Conservation (phyloP, 768 basidiomycete genomes). For the Pholiota microspora region DNA sequence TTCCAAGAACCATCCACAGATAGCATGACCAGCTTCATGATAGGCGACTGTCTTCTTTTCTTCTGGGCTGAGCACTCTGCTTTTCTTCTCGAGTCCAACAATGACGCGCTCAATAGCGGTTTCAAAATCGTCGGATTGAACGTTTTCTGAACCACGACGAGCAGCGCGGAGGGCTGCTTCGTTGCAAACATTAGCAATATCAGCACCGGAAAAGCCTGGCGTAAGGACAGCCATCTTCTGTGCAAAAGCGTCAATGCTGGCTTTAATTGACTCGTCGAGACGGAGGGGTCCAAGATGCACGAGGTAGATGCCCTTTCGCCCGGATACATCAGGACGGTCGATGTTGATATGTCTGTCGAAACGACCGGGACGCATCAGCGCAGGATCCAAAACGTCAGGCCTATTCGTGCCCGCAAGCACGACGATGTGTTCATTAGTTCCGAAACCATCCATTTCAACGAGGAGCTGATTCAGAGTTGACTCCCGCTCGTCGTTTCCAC, state of each 20-base stretch:
- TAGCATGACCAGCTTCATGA: constrained; percentile 98
- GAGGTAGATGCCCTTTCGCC: constrained; percentile 89
- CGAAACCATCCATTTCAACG: constrained; percentile 99
- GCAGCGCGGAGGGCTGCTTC: constrained; percentile 96
- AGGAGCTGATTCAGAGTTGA: constrained; percentile 96
- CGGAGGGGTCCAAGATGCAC: constrained; percentile 89
- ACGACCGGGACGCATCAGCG: constrained; percentile 94
- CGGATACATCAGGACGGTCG: constrained; percentile 91
- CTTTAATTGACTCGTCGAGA: constrained; percentile 52
- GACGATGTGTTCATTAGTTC: constrained; percentile 95
- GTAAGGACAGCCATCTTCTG: constrained; percentile 96
- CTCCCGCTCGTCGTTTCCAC: constrained; percentile 96
- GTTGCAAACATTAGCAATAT: constrained; percentile 99
- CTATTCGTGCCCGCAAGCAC: constrained; percentile 96
- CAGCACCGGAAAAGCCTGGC: constrained; percentile 97
- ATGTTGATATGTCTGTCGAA: constrained; percentile 97
- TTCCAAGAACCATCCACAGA: constrained; percentile 98
- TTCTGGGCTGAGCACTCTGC: constrained; percentile 85
- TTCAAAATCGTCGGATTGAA: constrained; percentile 88
- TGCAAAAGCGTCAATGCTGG: constrained; percentile 58
- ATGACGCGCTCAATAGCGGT: constrained; percentile 98
- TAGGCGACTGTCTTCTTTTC: constrained; percentile 99
- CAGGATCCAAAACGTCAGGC: constrained; percentile 93
- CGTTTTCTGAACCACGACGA: constrained; percentile 72
- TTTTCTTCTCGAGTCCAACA: constrained; percentile 95